A percentile compares a stretch with the other conserved stretches of the same genome.
Conservation (phyloP, 1,284 basidiomycete genomes). For the Sporisorium iseilematis-ciliati region DNA sequence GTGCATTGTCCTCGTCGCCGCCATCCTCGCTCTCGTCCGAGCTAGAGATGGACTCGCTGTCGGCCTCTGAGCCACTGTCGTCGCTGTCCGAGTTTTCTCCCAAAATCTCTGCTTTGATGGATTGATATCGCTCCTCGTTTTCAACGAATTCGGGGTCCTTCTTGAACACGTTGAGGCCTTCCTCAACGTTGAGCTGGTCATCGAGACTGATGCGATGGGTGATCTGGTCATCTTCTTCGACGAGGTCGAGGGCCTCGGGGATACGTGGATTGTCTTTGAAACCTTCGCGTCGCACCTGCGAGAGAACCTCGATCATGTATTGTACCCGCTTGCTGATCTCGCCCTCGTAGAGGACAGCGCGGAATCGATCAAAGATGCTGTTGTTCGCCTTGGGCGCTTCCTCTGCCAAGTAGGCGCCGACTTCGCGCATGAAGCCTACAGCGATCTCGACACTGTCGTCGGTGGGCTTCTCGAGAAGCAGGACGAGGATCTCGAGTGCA, state of each 20-base stretch:
- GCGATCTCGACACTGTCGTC: constrained; percentile 99
- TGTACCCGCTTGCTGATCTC: constrained; percentile 94
- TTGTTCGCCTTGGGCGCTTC: constrained; percentile 94
- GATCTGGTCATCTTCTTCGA: constrained; percentile 92
- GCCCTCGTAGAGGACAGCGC: constrained; percentile 94
- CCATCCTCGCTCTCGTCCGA: constrained; percentile 75
- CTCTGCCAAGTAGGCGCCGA: constrained; percentile 93
- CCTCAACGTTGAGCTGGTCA: constrained; percentile 91
- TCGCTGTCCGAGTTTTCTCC: constrained; percentile 72
- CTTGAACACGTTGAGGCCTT: constrained; percentile 96
- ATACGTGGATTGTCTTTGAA: constrained; percentile 98
- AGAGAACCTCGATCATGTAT: constrained; percentile 95
- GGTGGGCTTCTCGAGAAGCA: constrained; percentile 93
- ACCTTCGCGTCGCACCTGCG: constrained; percentile 88
- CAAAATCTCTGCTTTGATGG: constrained; percentile 92
- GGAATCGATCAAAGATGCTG: constrained; percentile 93
- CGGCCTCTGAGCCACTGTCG: constrained; percentile 37
- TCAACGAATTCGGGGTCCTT: constrained; percentile 87
- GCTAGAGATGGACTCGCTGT: constrained; percentile 59
- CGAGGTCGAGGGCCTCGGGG: constrained; percentile 92
- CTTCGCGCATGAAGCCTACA: constrained; percentile 96
- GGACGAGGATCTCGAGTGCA: constrained; percentile 91
- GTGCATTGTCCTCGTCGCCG: constrained; percentile 73
- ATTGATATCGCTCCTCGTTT: constrained; percentile 92
- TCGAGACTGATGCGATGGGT: constrained; percentile 92